Evolutionary conservation across 306 rosid genomes (phyloP).

Genomic region (Vicia sativa): DNA sequence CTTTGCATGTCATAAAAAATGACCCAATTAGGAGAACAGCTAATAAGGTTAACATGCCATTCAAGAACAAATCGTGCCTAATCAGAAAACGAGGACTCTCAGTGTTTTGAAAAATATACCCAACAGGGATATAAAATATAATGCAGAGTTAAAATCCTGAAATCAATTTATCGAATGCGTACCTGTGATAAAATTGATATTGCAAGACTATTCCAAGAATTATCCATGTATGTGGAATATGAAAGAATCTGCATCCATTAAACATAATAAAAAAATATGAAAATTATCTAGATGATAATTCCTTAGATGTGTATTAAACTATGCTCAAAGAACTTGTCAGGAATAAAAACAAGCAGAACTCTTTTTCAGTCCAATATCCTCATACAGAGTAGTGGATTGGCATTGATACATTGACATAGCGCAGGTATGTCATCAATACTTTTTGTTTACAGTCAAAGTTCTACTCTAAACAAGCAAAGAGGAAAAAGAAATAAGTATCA

Average conservation of each 20-base stretch:
- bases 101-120: slow-evolving; percentile 14
- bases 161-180: slow-evolving; percentile 30
- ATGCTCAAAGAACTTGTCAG: slow-evolving; percentile 13
- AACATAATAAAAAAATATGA: slow-evolving; percentile 32
- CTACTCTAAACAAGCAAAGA: slow-evolving; percentile 28
- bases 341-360: slow-evolving; percentile 30
- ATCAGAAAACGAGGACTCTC: slow-evolving; percentile 15
- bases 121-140: slow-evolving; percentile 22
- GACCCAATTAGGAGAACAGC: slow-evolving; percentile 22
- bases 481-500: slow-evolving; percentile 16
- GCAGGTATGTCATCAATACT: slow-evolving; percentile 19
- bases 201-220: slow-evolving; percentile 79
- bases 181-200: slow-evolving; percentile 82
- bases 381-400: slow-evolving; percentile 14
- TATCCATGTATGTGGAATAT: slow-evolving; percentile 75
- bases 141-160: slow-evolving; percentile 31
- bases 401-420: slow-evolving; percentile 14
- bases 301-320: slow-evolving; percentile 31
- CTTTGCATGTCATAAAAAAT: slow-evolving; percentile 27
- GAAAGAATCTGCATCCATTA: slow-evolving; percentile 74
- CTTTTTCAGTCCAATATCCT: slow-evolving; percentile 28
- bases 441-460: slow-evolving; percentile 17
- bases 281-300: slow-evolving; percentile 21
- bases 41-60: slow-evolving; percentile 27
- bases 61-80: slow-evolving; percentile 26